Evolutionary conservation across 2,329 filamentous ascomycete genomes (phyloP), one percentile per base, ranked within the genome.

Genomic region (Trichoderma koningiopsis): DNA sequence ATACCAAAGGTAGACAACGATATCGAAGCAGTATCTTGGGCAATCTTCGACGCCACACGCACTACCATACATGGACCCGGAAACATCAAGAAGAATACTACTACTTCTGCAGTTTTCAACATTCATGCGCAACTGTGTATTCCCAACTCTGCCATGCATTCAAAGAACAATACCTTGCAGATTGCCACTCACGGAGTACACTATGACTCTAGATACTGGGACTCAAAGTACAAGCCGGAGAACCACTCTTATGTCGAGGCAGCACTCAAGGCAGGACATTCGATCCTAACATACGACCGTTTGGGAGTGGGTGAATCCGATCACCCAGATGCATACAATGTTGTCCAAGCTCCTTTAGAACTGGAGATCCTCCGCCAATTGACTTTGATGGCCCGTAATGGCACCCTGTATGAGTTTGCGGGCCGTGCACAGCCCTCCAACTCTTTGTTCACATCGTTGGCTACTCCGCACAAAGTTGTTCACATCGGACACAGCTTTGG

Each of bases 401-500:
- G 63, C 19, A 66, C 4, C 37, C 40, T 66, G 37, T 66, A 66
- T 22, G 63, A 66, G 13, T 66, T 66, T 66, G 63, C 63, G 24
- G 31, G 53, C 24, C 37, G 58, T 58, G 53, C 63, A 19, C 27
- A 57, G 14, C 63, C 53, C 53, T 47, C 63, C 14, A 19, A 58
- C 57, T 13, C 63, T 16, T 16, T 40, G 0, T 49, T 66, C 37
- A 47, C 43, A 2, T 22, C 19, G 7, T 58, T 66, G 35, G 16
- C 19, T 16, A 24, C 22, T 40, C 63, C 63, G 4, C 52, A 31
- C 22, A 66, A 66, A 56, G 63, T 66, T 14, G 63, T 66, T 4
- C 63, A 66, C n/a, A 66, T 66, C 33, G 63, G 63, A 13, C 63
- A 66, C 14, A 66, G 63, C n/a, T 66, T 66, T 16, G 63, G 63